Percentiles rank a stretch among this genome's conserved stretches.
These are phyloP conservation scores for Lumnitzera littorea DNA, from an alignment of 345 rosid genomes.

Conservation along the genomic window DNA sequence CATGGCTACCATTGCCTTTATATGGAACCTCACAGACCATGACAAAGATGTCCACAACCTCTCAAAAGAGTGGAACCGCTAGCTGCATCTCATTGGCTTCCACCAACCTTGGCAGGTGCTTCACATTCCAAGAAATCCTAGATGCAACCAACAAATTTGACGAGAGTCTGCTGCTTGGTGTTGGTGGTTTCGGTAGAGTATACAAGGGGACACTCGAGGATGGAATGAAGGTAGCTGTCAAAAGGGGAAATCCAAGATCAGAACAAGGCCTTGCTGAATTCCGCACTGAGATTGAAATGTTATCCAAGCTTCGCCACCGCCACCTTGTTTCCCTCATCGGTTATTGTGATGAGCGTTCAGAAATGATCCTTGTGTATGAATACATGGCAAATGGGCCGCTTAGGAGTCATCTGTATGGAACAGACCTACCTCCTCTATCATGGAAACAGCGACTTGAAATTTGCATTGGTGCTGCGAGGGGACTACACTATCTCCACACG, in stretches of 20 bases:
- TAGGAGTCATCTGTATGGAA: conserved; percentile 90
- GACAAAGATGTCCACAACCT: conserved; percentile 69
- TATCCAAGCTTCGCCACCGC: conserved; percentile 92
- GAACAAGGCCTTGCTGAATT: conserved; percentile 99
- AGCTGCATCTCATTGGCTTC: conserved; percentile 83
- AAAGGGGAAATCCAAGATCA: conserved; percentile 98
- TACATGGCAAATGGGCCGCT: conserved; percentile 99
- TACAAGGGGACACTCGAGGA: conserved; percentile 90
- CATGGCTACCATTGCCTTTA: conserved; percentile 84
- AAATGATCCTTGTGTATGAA: conserved; percentile 93
- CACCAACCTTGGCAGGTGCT: conserved; percentile 69
- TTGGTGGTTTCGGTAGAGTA: conserved; percentile 96
- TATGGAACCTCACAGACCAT: conserved; percentile 86
- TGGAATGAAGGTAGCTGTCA: conserved; percentile 83
- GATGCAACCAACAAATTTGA: conserved; percentile 93
- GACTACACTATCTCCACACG: conserved; percentile 94
- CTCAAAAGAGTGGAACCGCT: conserved; percentile 84
- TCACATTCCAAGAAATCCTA: conserved; percentile 82
- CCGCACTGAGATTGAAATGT: conserved; percentile 94
- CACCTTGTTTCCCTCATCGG: conserved; percentile 99
- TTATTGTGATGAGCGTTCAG: conserved; percentile 89
- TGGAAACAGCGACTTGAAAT: conserved; percentile 98
- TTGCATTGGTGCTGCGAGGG: conserved; percentile 97
- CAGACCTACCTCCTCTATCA: conserved; percentile 69
- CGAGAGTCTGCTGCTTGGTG: conserved; percentile 82